Evolutionary conservation across 805 yeast genomes (phyloP).

Genomic region (Zygosaccharomyces rouxii): DNA sequence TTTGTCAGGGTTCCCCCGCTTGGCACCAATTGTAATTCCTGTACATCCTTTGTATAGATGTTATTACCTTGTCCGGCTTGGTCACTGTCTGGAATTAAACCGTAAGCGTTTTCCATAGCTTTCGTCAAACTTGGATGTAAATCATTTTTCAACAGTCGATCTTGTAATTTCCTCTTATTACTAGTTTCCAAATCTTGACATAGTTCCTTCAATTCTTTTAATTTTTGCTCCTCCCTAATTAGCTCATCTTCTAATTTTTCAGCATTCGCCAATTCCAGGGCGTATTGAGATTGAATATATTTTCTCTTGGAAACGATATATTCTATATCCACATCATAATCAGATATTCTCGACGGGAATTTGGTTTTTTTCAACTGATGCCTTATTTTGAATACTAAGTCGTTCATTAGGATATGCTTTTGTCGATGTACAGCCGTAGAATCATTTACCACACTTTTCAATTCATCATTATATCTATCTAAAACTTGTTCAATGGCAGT

Average conservation of each 20-base stretch:
- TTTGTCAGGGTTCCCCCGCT: not conserved
- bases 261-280: slow-evolving; percentile 21
- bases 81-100: slow-evolving; percentile 16
- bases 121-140: slow-evolving; percentile 29
- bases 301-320: slow-evolving; percentile 31
- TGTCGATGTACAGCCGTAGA: slow-evolving; percentile 16
- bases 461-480: slow-evolving; percentile 20
- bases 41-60: slow-evolving; percentile 10
- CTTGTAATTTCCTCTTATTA: slow-evolving; percentile 18
- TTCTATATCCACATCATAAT: slow-evolving; percentile 29
- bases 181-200: slow-evolving; percentile 10
- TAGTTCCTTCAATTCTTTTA: slow-evolving; percentile 16
- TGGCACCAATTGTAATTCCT: slow-evolving; percentile 8
- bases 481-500: slow-evolving; percentile 24
- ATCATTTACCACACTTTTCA: slow-evolving; percentile 14
- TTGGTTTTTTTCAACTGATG: slow-evolving; percentile 19
- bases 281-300: slow-evolving; percentile 25
- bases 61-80: slow-evolving; percentile 4
- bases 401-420: slow-evolving; percentile 23
- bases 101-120: slow-evolving; percentile 30
- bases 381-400: slow-evolving; percentile 24
- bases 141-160: slow-evolving; percentile 19
- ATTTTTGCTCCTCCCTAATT: slow-evolving; percentile 18
- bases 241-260: slow-evolving; percentile 26
- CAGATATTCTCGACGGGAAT: slow-evolving; percentile 27